Conservation (phyloP, 345 rosid species). For the Nephelium lappaceum region DNA sequence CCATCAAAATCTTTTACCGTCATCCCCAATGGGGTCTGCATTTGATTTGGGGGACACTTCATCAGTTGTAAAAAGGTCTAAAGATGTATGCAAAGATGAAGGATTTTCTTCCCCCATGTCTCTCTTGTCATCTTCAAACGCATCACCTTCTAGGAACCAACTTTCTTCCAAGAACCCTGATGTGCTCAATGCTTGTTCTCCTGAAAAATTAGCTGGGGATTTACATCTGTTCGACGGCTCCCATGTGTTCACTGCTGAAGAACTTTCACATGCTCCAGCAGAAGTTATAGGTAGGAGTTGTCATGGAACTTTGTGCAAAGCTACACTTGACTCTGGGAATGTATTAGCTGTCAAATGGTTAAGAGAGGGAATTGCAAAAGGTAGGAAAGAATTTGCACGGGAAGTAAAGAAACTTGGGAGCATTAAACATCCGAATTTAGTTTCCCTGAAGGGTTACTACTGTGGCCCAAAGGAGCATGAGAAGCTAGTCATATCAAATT, state of each 20-base stretch:
- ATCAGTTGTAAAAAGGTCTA: slow-evolving; percentile 33
- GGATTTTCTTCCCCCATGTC: slow-evolving; percentile 55
- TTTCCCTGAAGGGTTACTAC: slow-evolving; percentile 80
- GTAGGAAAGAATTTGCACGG: slow-evolving; percentile 80
- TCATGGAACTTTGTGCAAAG: slow-evolving; percentile 77
- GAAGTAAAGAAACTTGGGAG: slow-evolving; percentile 85
- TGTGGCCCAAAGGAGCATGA: slow-evolving; percentile 89
- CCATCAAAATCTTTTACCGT: slow-evolving; percentile 35
- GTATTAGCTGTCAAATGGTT: slow-evolving; percentile 81
- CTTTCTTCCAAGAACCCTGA: slow-evolving; percentile 42
- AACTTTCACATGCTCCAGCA: slow-evolving; percentile 86
- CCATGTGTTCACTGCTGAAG: slow-evolving; percentile 66
- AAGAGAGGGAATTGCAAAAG: slow-evolving; percentile 82
- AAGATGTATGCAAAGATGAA: slow-evolving; percentile 36
- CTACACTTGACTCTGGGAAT: slow-evolving; percentile 63
- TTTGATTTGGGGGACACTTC: slow-evolving; percentile 45
- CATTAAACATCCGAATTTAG: slow-evolving; percentile 85
- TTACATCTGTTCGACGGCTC: slow-evolving; percentile 71
- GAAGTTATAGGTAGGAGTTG: slow-evolving; percentile 88
- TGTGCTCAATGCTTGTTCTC: slow-evolving; percentile 48
- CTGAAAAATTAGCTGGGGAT: slow-evolving; percentile 76
- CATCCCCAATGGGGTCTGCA: slow-evolving; percentile 30
- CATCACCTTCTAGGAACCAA: slow-evolving; percentile 52
- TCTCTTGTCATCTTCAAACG: slow-evolving; percentile 53
- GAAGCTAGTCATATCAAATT: slow-evolving; percentile 73